Evolutionary conservation across 2,329 filamentous ascomycete genomes (phyloP).

Genomic region (Botrytis medusae): DNA sequence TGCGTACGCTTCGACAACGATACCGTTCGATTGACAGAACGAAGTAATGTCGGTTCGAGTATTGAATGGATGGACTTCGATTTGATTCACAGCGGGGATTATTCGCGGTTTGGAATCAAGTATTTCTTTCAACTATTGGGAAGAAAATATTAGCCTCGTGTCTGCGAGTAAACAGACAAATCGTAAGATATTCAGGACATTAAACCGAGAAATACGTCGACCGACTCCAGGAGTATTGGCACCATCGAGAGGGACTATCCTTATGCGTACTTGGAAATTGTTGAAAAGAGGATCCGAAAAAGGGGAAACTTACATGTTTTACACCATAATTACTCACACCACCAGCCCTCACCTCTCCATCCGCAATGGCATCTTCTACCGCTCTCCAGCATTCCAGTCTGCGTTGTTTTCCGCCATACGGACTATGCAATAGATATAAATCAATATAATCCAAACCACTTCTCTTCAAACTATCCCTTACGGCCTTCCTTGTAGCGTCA

Average conservation of each 20-base stretch:
- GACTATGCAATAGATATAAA: constrained; percentile 76
- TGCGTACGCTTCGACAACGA: constrained; percentile 76
- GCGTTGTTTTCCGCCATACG: constrained; percentile 69
- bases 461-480: constrained; percentile 62
- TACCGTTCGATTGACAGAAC: constrained; percentile 64
- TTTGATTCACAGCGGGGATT: constrained; percentile 72
- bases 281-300: neutral
- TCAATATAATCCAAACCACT: constrained; percentile 74
- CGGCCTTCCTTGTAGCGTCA: constrained; percentile 64
- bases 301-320: constrained; percentile 58
- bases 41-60: constrained; percentile 65
- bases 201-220: neutral
- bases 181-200: too few species aligned
- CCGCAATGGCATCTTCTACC: constrained; percentile 71
- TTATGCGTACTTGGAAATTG: neutral
- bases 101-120: constrained; percentile 49
- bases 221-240: neutral
- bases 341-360: constrained; percentile 67
- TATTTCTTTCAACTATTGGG: constrained; percentile 35
- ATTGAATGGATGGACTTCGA: constrained; percentile 82
- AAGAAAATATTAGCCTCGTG: neutral
- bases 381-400: constrained; percentile 74
- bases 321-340: constrained; percentile 80
- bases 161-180: neutral
- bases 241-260: neutral